Evolutionary conservation across 352 stramenopile species (phyloP).

Genomic region (Phytophthora sojae): DNA sequence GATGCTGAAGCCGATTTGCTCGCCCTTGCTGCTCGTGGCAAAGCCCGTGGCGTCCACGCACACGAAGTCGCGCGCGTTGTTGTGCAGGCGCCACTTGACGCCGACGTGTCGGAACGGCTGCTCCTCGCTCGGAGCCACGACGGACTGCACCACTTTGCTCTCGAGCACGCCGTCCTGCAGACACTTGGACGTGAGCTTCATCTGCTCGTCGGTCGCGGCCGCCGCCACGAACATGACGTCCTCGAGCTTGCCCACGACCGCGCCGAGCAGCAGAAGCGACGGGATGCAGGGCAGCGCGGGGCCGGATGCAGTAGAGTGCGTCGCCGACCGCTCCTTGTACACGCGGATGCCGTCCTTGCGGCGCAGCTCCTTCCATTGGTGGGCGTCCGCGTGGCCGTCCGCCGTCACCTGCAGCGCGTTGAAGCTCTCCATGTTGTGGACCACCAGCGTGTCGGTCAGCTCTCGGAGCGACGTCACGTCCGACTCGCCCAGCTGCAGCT

Average conservation of each 20-base stretch:
- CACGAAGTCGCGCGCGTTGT: slow-evolving; percentile 56
- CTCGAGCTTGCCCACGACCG: slow-evolving; percentile 30
- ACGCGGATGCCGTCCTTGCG: slow-evolving; percentile 38
- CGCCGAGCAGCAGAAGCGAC: slow-evolving; percentile 40
- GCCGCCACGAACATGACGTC: slow-evolving; percentile 41
- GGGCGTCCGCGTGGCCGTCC: slow-evolving; percentile 28
- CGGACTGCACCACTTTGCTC: slow-evolving; percentile 61
- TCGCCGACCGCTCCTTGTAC: slow-evolving; percentile 31
- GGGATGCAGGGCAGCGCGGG: slow-evolving; percentile 29
- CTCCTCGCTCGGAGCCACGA: slow-evolving; percentile 43
- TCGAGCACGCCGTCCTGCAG: slow-evolving; percentile 54
- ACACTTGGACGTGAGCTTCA: slow-evolving; percentile 55
- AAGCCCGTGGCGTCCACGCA: slow-evolving; percentile 48
- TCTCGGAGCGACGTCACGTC: slow-evolving; percentile 34
- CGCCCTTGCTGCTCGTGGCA: slow-evolving; percentile 15
- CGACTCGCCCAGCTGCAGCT: slow-evolving; percentile 26
- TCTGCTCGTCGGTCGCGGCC: slow-evolving; percentile 47
- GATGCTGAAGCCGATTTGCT: slow-evolving; percentile 41
- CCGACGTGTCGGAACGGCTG: slow-evolving; percentile 66
- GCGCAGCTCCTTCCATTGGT: slow-evolving; percentile 44
- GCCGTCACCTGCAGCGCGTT: slow-evolving; percentile 14
- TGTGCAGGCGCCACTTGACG: slow-evolving; percentile 66
- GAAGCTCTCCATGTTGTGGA: slow-evolving; percentile 42
- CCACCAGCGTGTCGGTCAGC: slow-evolving; percentile 36
- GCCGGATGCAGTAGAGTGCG: not conserved